Percentiles rank a stretch among this genome's conserved stretches.
phyloP scores from a whole-genome alignment of 2,329 filamentous ascomycete species.

The Dothiorella sarmentorum region DNA sequence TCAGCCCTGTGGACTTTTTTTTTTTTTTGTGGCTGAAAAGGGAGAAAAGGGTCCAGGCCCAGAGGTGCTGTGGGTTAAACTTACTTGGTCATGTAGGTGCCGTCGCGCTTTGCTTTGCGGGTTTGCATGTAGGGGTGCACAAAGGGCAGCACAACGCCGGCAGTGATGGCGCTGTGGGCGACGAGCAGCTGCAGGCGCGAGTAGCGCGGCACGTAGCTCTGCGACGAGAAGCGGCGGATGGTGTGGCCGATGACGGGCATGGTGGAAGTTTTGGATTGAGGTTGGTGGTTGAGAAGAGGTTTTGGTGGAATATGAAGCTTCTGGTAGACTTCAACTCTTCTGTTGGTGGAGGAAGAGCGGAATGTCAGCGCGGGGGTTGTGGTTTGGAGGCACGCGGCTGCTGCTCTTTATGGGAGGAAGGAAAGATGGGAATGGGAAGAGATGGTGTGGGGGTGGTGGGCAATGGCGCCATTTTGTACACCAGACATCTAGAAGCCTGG shows the following conservation, averaged over 20 bases:
- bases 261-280: not conserved
- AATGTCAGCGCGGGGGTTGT: not conserved
- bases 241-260: constrained; percentile 18
- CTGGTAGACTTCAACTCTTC: not conserved
- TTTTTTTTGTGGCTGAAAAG: not conserved
- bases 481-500: not conserved
- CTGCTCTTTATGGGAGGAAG: not conserved
- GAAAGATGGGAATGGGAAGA: not conserved
- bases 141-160: constrained; percentile 39
- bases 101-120: constrained; percentile 35
- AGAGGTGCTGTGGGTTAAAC: constrained; percentile 14
- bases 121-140: constrained; percentile 39
- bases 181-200: constrained; percentile 33
- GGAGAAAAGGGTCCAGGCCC: not conserved
- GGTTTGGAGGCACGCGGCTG: not conserved
- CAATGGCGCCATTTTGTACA: constrained; percentile 2
- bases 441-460: not conserved
- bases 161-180: constrained; percentile 28
- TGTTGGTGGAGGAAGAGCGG: not conserved
- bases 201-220: constrained; percentile 32
- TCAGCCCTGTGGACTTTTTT: constrained; percentile 1
- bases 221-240: constrained; percentile 36
- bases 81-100: constrained; percentile 36
- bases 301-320: not conserved
- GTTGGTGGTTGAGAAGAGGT: not conserved